phyloP scores from a whole-genome alignment of 2,329 filamentous ascomycete species.

The Aspergillus pseudoterreus region DNA sequence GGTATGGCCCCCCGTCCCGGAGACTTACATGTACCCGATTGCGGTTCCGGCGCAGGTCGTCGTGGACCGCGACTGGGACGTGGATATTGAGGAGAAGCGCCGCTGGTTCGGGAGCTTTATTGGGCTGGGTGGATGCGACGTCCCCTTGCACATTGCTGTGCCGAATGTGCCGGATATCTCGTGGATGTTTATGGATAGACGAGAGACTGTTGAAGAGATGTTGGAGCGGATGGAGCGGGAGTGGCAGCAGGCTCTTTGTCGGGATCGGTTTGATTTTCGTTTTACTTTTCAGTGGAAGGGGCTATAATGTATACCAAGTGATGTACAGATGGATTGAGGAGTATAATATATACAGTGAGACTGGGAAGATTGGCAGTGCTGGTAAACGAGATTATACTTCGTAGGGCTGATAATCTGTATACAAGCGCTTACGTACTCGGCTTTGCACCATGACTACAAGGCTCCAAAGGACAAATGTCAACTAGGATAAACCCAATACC shows the following conservation, averaged over 20 bases:
- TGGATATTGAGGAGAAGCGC: slow-evolving; percentile 37
- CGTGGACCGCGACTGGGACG: slow-evolving; percentile 9
- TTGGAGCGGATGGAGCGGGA: slow-evolving; percentile 23
- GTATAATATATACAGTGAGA: not conserved
- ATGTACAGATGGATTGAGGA: not conserved
- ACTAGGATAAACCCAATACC: too few species aligned
- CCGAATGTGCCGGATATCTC: not conserved
- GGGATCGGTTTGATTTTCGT: slow-evolving; percentile 21
- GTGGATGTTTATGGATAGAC: not conserved
- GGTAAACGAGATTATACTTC: too few species aligned
- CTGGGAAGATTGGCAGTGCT: too few species aligned
- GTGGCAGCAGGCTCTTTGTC: slow-evolving; percentile 26
- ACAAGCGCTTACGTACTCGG: too few species aligned
- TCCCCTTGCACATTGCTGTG: slow-evolving; percentile 12
- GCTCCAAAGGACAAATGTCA: too few species aligned
- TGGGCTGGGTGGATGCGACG: slow-evolving; percentile 37
- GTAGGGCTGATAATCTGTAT: not conserved
- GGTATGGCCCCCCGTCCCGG: slow-evolving; percentile 29
- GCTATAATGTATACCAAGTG: not conserved
- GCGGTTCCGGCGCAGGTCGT: slow-evolving; percentile 29
- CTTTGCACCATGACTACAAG: too few species aligned
- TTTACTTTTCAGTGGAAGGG: slow-evolving; percentile 15
- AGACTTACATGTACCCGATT: slow-evolving; percentile 34
- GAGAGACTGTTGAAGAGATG: slow-evolving; percentile 14
- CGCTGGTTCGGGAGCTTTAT: slow-evolving; percentile 43